phyloP scores from a whole-genome alignment of 2,329 filamentous ascomycete species.

The Cercospora berteroae region DNA sequence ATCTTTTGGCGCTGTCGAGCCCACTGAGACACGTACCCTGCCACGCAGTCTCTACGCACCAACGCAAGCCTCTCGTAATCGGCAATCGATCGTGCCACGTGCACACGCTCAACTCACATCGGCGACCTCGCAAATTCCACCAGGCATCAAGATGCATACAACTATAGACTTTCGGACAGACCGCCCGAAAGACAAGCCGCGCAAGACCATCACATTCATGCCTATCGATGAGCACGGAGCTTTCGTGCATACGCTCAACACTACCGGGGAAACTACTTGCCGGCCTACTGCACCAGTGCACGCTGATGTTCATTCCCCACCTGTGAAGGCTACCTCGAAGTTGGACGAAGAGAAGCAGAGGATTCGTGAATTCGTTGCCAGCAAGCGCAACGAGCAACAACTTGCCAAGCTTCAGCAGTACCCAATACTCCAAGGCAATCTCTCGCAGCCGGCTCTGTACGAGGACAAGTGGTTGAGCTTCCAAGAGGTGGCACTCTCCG shows the following conservation, averaged over 20 bases:
- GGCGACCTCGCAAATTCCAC: neutral
- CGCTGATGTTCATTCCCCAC: neutral
- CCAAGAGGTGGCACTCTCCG: constrained; percentile 61
- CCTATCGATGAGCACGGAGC: neutral
- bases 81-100: constrained; percentile 23
- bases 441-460: constrained; percentile 58
- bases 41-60: constrained; percentile 21
- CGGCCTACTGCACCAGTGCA: neutral
- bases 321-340: neutral
- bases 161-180: neutral
- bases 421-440: constrained; percentile 54
- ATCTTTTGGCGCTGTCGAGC: neutral
- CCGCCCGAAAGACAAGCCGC: neutral
- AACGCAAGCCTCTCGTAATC: constrained; percentile 28
- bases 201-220: neutral
- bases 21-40: neutral
- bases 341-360: constrained; percentile 11
- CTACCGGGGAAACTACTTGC: neutral
- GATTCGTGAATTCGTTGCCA: constrained; percentile 20
- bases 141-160: neutral
- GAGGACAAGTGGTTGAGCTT: constrained; percentile 63
- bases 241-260: neutral
- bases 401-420: constrained; percentile 39
- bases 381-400: constrained; percentile 19
- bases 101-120: neutral